Conservation (phyloP, 2,329 filamentous ascomycete species). For the Curvularia verruculosa region DNA sequence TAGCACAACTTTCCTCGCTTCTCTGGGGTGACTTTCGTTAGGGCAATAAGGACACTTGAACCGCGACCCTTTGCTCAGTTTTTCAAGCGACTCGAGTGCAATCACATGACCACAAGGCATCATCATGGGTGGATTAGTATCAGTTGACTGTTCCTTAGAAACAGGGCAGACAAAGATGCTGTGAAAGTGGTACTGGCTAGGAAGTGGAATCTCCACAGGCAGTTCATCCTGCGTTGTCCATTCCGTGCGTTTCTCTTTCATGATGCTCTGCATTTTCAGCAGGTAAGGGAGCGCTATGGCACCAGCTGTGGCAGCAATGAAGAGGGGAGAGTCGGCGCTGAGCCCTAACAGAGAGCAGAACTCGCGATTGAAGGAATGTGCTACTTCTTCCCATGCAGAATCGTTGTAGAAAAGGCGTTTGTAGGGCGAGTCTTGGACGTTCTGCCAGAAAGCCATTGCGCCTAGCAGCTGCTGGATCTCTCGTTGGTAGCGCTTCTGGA, state of each 20-base stretch:
- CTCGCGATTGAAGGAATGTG: slow-evolving; percentile 86
- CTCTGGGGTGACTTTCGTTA: slow-evolving; percentile 75
- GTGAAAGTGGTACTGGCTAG: slow-evolving; percentile 76
- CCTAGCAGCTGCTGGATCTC: slow-evolving; percentile 84
- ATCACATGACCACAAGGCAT: slow-evolving; percentile 95
- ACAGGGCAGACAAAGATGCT: slow-evolving; percentile 98
- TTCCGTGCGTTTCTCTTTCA: slow-evolving; percentile 87
- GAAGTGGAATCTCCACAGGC: slow-evolving; percentile 74
- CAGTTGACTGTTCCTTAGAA: slow-evolving; percentile 93
- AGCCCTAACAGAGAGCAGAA: slow-evolving; percentile 92
- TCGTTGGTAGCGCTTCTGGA: slow-evolving; percentile 73
- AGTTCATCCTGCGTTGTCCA: slow-evolving; percentile 94
- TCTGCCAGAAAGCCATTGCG: slow-evolving; percentile 79
- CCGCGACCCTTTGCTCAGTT: slow-evolving; percentile 75
- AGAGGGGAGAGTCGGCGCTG: slow-evolving; percentile 89
- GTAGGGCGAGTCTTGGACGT: slow-evolving; percentile 80
- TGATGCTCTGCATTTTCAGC: slow-evolving; percentile 85
- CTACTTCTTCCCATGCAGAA: slow-evolving; percentile 80
- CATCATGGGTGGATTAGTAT: slow-evolving; percentile 94
- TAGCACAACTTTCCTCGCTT: slow-evolving; percentile 61
- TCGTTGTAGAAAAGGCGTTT: slow-evolving; percentile 75
- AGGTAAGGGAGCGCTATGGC: slow-evolving; percentile 88
- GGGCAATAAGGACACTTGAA: slow-evolving; percentile 99
- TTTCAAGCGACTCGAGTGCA: slow-evolving; percentile 79
- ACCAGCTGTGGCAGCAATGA: slow-evolving; percentile 89